Evolutionary conservation across 495 filamentous ascomycete species (phyloP).

Genomic region (Daldinia loculata): DNA sequence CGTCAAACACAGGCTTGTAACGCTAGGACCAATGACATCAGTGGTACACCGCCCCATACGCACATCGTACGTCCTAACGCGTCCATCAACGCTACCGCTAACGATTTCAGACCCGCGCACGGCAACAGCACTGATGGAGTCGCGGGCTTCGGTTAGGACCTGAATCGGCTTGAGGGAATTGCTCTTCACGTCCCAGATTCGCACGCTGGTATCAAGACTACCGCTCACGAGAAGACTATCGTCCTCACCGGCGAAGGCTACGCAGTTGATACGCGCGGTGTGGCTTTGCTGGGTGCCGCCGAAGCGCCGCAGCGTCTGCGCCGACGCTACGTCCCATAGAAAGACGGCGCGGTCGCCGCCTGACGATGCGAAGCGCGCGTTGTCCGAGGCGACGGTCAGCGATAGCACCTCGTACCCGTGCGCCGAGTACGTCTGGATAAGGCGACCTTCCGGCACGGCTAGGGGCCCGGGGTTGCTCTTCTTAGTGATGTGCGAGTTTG

Average conservation of each 20-base stretch:
- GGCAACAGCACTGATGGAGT: conserved; percentile 73
- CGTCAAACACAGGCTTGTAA: conserved; percentile 75
- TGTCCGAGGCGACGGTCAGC: conserved; percentile 75
- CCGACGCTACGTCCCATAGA: conserved; percentile 90
- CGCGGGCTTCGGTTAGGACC: conserved; percentile 77
- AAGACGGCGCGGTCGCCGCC: conserved; percentile 92
- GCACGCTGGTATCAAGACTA: conserved; percentile 82
- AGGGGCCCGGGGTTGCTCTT: conserved; percentile 17
- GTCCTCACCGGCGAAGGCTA: conserved; percentile 76
- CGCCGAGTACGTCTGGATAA: conserved; percentile 85
- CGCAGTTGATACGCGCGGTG: conserved; percentile 74
- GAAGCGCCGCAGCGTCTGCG: conserved; percentile 77
- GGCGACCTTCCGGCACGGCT: conserved; percentile 51
- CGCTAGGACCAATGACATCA: conserved; percentile 73
- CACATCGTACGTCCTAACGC: conserved; percentile 86
- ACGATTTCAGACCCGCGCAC: conserved; percentile 66
- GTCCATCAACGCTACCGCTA: conserved; percentile 85
- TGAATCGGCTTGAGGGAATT: conserved; percentile 75
- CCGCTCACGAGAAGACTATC: conserved; percentile 77
- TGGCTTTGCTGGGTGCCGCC: conserved; percentile 66
- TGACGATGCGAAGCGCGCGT: conserved; percentile 79
- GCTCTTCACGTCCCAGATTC: conserved; percentile 82
- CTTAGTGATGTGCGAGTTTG: conserved; percentile 47
- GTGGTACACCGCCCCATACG: conserved; percentile 76
- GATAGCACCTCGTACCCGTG: conserved; percentile 93